Percentiles rank a stretch among this genome's conserved stretches.
These are phyloP conservation scores for Volvox carteri DNA, from an alignment of 163 green algal species.

Conservation along the genomic window DNA sequence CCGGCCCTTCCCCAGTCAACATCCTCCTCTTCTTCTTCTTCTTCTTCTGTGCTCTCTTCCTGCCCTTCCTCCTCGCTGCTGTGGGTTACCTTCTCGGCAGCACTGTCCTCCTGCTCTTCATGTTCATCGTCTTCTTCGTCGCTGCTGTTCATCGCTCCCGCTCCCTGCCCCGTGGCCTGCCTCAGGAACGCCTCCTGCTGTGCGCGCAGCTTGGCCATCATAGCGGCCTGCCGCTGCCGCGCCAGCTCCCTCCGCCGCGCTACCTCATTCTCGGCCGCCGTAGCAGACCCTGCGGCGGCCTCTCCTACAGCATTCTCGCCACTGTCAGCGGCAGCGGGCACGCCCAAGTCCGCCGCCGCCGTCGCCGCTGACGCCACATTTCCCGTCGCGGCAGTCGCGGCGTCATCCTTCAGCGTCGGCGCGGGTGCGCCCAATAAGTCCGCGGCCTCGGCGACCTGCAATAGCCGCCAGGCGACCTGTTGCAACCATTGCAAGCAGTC, in stretches of 20 bases:
- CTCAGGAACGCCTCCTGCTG: constrained; percentile 59
- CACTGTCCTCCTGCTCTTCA: background rate
- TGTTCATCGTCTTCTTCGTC: background rate
- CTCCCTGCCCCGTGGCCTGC: background rate
- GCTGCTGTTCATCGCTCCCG: background rate
- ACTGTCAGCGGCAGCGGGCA: background rate
- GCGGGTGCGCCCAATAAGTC: too few species aligned
- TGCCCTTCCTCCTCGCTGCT: background rate
- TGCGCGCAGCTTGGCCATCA: constrained; percentile 46
- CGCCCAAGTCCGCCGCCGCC: background rate
- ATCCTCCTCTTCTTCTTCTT: too few species aligned
- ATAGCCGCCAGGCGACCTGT: background rate
- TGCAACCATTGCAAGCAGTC: constrained; percentile 44
- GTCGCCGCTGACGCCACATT: background rate
- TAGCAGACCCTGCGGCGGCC: background rate
- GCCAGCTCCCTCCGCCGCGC: constrained; percentile 12
- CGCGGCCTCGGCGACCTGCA: background rate
- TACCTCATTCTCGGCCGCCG: background rate
- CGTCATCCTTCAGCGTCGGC: background rate
- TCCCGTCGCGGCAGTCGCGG: background rate
- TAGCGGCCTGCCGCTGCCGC: constrained; percentile 47
- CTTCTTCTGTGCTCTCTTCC: too few species aligned
- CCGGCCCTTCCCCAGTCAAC: too few species aligned
- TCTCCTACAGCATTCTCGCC: too few species aligned
- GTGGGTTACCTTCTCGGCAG: background rate